phyloP scores from a whole-genome alignment of 2,329 filamentous ascomycete genomes.

The Alternaria longipes region DNA sequence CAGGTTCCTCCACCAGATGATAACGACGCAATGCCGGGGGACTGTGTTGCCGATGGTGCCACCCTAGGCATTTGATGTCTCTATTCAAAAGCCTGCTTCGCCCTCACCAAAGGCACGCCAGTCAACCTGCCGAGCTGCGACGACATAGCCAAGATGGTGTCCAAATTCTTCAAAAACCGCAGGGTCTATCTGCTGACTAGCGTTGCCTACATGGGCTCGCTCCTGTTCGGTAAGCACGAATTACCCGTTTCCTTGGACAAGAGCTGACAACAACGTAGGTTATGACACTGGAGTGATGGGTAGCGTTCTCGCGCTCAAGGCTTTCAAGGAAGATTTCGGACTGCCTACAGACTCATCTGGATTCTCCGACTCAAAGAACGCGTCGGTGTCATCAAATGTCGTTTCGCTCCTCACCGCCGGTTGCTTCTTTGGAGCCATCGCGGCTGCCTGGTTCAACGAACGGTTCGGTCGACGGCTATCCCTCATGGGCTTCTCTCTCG shows the following conservation, averaged over 20 bases:
- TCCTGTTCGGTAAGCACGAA: slow-evolving; percentile 11
- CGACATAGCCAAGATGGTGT: slow-evolving; percentile 14
- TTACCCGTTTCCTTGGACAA: neutral
- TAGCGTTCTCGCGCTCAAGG: slow-evolving; percentile 17
- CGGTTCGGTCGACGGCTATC: slow-evolving; percentile 15
- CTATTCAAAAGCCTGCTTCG: slow-evolving; percentile 7
- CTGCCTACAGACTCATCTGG: slow-evolving; percentile 16
- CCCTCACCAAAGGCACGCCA: slow-evolving; percentile 2
- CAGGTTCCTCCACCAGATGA: slow-evolving; percentile 8
- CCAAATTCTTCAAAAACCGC: slow-evolving; percentile 19
- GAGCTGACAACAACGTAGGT: slow-evolving; percentile 5
- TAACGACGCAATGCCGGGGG: slow-evolving; percentile 9
- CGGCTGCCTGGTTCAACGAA: slow-evolving; percentile 17
- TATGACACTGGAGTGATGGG: slow-evolving; percentile 21
- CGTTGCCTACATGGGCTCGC: slow-evolving; percentile 21
- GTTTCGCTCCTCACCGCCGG: slow-evolving; percentile 17
- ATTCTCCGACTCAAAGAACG: slow-evolving; percentile 16
- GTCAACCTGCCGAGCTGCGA: slow-evolving; percentile 5
- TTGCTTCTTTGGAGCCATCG: slow-evolving; percentile 20
- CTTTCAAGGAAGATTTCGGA: slow-evolving; percentile 19
- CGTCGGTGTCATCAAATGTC: slow-evolving; percentile 13
- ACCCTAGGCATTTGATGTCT: neutral
- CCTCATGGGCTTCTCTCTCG: slow-evolving; percentile 13
- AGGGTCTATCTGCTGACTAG: slow-evolving; percentile 18
- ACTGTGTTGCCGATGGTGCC: slow-evolving; percentile 7